A percentile compares a stretch with the other conserved stretches of the same genome.
Conservation (phyloP, 1,284 basidiomycete genomes). For the Calocybe gambosa region DNA sequence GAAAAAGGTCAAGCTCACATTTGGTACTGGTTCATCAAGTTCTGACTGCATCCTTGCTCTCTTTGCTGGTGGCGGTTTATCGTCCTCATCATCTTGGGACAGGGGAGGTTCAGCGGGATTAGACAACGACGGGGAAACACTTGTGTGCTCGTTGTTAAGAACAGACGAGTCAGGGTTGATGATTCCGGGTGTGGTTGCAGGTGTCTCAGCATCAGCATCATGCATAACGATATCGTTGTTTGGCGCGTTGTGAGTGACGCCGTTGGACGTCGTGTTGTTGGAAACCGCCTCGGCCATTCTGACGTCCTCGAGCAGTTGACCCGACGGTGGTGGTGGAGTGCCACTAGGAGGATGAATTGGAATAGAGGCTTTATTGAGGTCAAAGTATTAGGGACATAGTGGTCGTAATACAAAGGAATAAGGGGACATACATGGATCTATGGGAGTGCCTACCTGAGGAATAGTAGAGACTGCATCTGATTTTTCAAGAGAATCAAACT, state of each 20-base stretch:
- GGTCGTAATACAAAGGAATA: conserved; percentile 18
- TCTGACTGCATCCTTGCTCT: conserved; percentile 42
- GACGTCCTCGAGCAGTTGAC: conserved; percentile 46
- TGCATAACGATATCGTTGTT: conserved; percentile 49
- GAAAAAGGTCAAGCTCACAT: conserved; percentile 53
- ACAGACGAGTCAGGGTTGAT: conserved; percentile 32
- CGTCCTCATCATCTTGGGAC: conserved; percentile 42
- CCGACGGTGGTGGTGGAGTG: conserved; percentile 42
- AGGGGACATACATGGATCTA: conserved; percentile 44
- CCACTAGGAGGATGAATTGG: conserved; percentile 38
- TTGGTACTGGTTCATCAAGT: conserved; percentile 47
- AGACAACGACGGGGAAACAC: conserved; percentile 37
- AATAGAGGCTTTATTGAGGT: conserved; percentile 31
- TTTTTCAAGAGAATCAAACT: conserved; percentile 24
- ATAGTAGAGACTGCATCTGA: conserved; percentile 33
- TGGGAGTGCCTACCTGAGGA: conserved; percentile 36
- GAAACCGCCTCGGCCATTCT: conserved; percentile 24
- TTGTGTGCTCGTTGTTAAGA: conserved; percentile 36
- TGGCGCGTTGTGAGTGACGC: conserved; percentile 19
- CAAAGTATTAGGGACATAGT: conserved; percentile 20
- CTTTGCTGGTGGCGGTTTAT: conserved; percentile 63
- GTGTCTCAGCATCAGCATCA: conserved; percentile 33
- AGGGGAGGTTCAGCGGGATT: conserved; percentile 28
- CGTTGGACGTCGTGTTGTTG: conserved; percentile 15
- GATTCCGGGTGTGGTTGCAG: conserved; percentile 32